A percentile compares a stretch with the other conserved stretches of the same genome.
Conservation (phyloP, 345 rosid genomes). For the Excoecaria agallocha region DNA sequence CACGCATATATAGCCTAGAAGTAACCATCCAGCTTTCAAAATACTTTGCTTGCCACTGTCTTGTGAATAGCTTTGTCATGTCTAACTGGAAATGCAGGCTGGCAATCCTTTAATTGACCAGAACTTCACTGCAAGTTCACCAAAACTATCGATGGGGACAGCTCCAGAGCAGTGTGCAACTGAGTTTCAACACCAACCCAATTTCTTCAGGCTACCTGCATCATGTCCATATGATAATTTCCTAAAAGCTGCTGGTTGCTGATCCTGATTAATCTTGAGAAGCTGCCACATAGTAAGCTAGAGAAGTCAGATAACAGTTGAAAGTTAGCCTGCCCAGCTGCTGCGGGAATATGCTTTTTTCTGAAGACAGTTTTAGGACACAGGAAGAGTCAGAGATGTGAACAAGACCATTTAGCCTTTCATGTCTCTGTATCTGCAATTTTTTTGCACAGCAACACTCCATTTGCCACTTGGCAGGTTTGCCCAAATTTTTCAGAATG, state of each 20-base stretch:
- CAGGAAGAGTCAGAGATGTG: constrained; percentile 2
- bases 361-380: not conserved
- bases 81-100: constrained; percentile 40
- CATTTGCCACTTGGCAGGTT: not conserved
- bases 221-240: constrained; percentile 69
- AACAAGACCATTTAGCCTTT: constrained; percentile 10
- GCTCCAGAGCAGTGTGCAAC: constrained; percentile 36
- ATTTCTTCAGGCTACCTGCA: constrained; percentile 50
- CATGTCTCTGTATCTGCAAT: constrained; percentile 2
- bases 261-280: constrained; percentile 19
- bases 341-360: not conserved
- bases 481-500: not conserved
- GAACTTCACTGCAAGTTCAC: constrained; percentile 21
- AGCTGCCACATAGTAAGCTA: not conserved
- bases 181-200: constrained; percentile 43
- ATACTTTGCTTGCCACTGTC: not conserved
- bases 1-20: not conserved
- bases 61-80: not conserved
- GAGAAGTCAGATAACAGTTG: not conserved
- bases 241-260: constrained; percentile 81
- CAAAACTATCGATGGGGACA: constrained; percentile 16
- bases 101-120: constrained; percentile 50
- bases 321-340: not conserved
- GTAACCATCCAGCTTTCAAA: not conserved
- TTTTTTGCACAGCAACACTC: not conserved